Base-by-base conservation (phyloP, 192 early-diverging fungal genomes). In the Geosiphon pyriformis region DNA sequence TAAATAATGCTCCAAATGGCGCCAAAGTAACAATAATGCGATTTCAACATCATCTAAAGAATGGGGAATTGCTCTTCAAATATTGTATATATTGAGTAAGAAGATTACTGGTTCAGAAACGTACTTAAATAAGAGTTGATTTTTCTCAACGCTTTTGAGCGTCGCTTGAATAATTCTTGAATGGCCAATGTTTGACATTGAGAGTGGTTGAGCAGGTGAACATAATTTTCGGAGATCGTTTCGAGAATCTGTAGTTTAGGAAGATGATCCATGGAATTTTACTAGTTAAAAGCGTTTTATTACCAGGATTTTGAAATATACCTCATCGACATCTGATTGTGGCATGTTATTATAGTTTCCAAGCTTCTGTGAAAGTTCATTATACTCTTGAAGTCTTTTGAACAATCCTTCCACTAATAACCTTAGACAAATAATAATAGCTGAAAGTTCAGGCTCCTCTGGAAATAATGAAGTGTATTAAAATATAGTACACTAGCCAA, bases 1-100 rank as follows among this genome's bases (percentile, higher is more conserved):
- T 29, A 82, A 47, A 65, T 82, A 89, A 61, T 80, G 84, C 35
- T 85, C 78, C 59, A 91, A 70, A 66, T 91, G 90, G 3, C 87
- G 79, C 90, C 90, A 91, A 59, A 90, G 64, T 69, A 91, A 72
- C 34, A 88, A 79, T 33, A 90, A 69, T 0, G 83, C 75, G 59
- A 81, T 78, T 69, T 87, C 82, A 8, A 85, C 61, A n/a, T 77
- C 54, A 55, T 78, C 80, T 69, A 81, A 2, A 27, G 31, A 31
- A n/a, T 1, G 15, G 25, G 12, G 11, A 48, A 29, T n/a, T n/a
- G n/a, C n/a, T n/a, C n/a, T n/a, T n/a, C n/a, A n/a, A n/a, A n/a
- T n/a, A n/a, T n/a, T n/a, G n/a, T n/a, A n/a, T n/a, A n/a, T n/a
- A n/a, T n/a, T n/a, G n/a, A n/a, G n/a, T n/a, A n/a, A n/a, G n/a